phyloP scores from a whole-genome alignment of 176 grass and related monocot species.

The Triticum dicoccoides region DNA sequence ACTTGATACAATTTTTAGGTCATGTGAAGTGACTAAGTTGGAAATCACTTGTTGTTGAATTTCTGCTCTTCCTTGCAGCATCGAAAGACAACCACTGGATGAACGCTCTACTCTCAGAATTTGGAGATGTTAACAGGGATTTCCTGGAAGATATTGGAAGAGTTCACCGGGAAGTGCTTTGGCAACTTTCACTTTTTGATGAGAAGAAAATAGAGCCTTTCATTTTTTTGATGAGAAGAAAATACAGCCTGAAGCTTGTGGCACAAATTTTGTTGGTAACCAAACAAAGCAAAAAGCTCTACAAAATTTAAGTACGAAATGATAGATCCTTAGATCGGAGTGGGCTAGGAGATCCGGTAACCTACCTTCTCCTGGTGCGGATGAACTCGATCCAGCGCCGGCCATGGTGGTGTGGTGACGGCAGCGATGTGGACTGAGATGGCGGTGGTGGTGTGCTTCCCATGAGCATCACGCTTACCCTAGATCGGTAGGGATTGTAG shows the following conservation, averaged over 20 bases:
- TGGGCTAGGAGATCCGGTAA: too few relatives aligned
- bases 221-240: conserved; percentile 58
- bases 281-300: background rate
- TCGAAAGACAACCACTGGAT: conserved; percentile 98
- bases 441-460: too few relatives aligned
- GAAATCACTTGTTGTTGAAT: conserved; percentile 82
- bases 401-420: too few relatives aligned
- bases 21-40: conserved; percentile 36
- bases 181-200: conserved; percentile 72
- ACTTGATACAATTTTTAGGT: conserved; percentile 60
- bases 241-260: conserved; percentile 35
- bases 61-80: conserved; percentile 85
- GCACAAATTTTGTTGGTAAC: background rate
- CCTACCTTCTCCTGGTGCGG: too few relatives aligned
- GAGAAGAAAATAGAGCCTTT: conserved; percentile 36
- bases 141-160: conserved; percentile 82
- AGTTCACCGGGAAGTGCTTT: conserved; percentile 78
- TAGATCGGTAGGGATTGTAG: too few relatives aligned
- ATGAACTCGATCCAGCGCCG: too few relatives aligned
- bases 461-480: too few relatives aligned
- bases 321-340: too few relatives aligned
- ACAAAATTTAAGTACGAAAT: background rate
- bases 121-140: conserved; percentile 83
- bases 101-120: conserved; percentile 80
- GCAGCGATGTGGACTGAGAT: too few relatives aligned